Percentiles rank a stretch among this genome's conserved stretches.
These are phyloP conservation scores for Clavispora vitiphila DNA, from an alignment of 805 yeast genomes.

Conservation along the genomic window DNA sequence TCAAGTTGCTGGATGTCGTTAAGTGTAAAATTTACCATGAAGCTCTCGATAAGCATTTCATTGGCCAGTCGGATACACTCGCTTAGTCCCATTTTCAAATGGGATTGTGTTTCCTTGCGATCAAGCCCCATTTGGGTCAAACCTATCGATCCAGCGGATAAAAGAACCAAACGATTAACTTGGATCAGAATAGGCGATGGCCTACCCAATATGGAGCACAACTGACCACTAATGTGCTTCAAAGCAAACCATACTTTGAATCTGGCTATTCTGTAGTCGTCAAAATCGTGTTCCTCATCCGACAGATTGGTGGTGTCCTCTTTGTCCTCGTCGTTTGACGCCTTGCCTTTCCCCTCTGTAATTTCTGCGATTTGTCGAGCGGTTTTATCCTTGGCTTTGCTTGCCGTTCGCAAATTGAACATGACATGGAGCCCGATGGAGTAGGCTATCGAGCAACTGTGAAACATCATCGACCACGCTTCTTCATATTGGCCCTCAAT, in stretches of 20 bases:
- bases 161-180: conserved; percentile 26
- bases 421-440: conserved; percentile 49
- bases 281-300: conserved; percentile 23
- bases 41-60: conserved; percentile 47
- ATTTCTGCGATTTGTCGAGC: conserved; percentile 1
- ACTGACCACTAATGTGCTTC: conserved; percentile 42
- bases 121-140: conserved; percentile 15
- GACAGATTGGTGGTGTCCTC: background rate
- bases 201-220: conserved; percentile 48
- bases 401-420: conserved; percentile 19
- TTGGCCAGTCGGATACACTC: conserved; percentile 47
- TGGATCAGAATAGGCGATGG: conserved; percentile 47
- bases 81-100: conserved; percentile 43
- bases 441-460: conserved; percentile 45
- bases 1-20: conserved; percentile 39
- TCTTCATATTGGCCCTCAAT: conserved; percentile 46
- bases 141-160: conserved; percentile 14
- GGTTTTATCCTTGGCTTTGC: conserved; percentile 1
- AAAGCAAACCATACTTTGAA: conserved; percentile 49
- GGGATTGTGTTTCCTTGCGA: conserved; percentile 22
- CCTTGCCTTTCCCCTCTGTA: background rate
- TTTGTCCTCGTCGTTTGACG: conserved; percentile 5
- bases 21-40: conserved; percentile 40
- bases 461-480: conserved; percentile 49
- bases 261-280: conserved; percentile 30